A percentile compares a stretch with the other conserved stretches of the same genome.
Conservation (phyloP, 495 filamentous ascomycete species). For the Poronia punctata region DNA sequence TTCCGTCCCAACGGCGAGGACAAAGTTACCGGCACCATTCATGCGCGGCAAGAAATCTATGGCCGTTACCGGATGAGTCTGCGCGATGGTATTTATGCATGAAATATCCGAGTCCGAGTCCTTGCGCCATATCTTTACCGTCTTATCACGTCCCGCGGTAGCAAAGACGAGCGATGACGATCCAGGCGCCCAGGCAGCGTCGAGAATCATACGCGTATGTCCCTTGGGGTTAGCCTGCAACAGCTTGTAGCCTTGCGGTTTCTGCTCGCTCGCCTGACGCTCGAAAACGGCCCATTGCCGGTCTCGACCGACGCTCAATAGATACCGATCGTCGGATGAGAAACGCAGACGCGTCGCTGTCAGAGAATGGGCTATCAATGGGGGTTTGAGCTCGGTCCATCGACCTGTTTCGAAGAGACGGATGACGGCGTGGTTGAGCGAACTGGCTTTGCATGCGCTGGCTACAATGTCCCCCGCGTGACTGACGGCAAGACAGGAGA, state of each 20-base stretch:
- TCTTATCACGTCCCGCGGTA: conserved; percentile 83
- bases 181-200: conserved; percentile 68
- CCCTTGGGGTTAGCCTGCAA: conserved; percentile 66
- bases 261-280: conserved; percentile 26
- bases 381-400: conserved; percentile 84
- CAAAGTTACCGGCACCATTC: conserved; percentile 32
- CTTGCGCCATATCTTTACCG: conserved; percentile 67
- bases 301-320: conserved; percentile 88
- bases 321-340: conserved; percentile 59
- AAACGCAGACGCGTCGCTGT: conserved; percentile 80
- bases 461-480: conserved; percentile 70
- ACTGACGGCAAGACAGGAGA: conserved; percentile 79
- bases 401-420: conserved; percentile 76
- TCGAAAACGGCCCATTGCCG: conserved; percentile 81
- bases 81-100: conserved; percentile 47
- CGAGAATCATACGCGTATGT: conserved; percentile 85
- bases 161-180: conserved; percentile 51
- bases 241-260: conserved; percentile 41
- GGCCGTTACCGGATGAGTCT: conserved; percentile 63
- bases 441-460: conserved; percentile 89
- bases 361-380: conserved; percentile 70
- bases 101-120: conserved; percentile 23
- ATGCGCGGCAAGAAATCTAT: conserved; percentile 54
- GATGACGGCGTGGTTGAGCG: conserved; percentile 89
- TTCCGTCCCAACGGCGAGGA: conserved; percentile 65